phyloP scores from a whole-genome alignment of 495 filamentous ascomycete genomes.

The Hyphodiscus hymeniophilus region DNA sequence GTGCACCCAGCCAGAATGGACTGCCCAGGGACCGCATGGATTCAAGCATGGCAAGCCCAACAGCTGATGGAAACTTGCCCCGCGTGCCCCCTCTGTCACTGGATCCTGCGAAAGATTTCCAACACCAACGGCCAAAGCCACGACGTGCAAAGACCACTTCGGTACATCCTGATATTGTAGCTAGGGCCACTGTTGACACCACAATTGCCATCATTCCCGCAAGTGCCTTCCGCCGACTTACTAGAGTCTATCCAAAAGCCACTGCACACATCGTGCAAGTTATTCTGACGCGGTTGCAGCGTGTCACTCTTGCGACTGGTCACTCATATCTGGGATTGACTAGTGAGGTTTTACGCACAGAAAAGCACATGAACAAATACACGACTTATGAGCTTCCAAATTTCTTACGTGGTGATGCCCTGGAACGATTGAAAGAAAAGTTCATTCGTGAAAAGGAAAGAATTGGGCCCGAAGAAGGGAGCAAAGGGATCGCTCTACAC shows the following conservation, averaged over 20 bases:
- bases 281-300: slow-evolving; percentile 85
- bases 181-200: slow-evolving; percentile 91
- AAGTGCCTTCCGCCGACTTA: slow-evolving; percentile 86
- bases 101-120: slow-evolving; percentile 33
- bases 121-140: slow-evolving; percentile 28
- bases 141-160: slow-evolving; percentile 55
- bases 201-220: slow-evolving; percentile 98
- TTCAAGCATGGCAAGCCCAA: slow-evolving; percentile 20
- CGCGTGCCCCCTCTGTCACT: slow-evolving; percentile 69
- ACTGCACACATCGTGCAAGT: slow-evolving; percentile 97
- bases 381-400: slow-evolving; percentile 89
- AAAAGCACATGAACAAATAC: slow-evolving; percentile 85
- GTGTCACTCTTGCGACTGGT: slow-evolving; percentile 88
- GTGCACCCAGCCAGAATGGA: slow-evolving; percentile 7
- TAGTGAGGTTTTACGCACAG: slow-evolving; percentile 82
- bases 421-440: slow-evolving; percentile 87
- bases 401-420: slow-evolving; percentile 73
- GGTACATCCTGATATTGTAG: slow-evolving; percentile 93
- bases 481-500: slow-evolving; percentile 92
- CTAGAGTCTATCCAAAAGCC: slow-evolving; percentile 90
- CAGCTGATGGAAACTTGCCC: slow-evolving; percentile 28
- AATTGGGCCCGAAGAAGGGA: slow-evolving; percentile 71
- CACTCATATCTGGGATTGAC: slow-evolving; percentile 90
- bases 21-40: slow-evolving; percentile 10
- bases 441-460: slow-evolving; percentile 82